Evolutionary conservation across 176 grass and related monocot species (phyloP).

Genomic region (Avena insularis): DNA sequence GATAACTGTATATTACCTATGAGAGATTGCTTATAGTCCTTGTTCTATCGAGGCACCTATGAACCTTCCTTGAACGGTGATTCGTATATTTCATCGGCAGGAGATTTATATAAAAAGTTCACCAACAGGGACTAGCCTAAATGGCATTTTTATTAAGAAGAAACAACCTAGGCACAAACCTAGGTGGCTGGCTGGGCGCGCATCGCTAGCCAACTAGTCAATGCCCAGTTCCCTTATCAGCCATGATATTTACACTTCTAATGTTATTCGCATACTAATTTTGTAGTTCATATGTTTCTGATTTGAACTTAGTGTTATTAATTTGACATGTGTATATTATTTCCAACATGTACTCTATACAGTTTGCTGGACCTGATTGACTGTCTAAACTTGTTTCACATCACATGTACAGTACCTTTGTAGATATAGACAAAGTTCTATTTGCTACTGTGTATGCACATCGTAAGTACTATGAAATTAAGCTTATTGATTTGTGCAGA

Average conservation of each 20-base stretch:
- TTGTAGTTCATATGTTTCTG: slow-evolving; percentile 2
- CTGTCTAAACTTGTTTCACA: no score
- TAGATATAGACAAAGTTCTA: background rate
- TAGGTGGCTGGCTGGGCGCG: background rate
- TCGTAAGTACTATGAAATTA: slow-evolving; percentile 11
- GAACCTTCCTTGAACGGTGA: slow-evolving; percentile 6
- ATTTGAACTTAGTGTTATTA: slow-evolving; percentile 14
- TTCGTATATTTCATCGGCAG: background rate
- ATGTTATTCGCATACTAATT: background rate
- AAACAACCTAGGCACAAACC: background rate
- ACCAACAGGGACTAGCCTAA: background rate
- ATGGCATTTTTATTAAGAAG: background rate
- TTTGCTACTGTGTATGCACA: background rate
- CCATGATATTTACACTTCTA: background rate
- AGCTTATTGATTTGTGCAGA: slow-evolving; percentile 52
- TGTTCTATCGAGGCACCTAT: background rate
- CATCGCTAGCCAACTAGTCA: background rate
- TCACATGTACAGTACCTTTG: background rate
- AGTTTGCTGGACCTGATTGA: background rate
- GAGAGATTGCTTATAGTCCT: background rate
- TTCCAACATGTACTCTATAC: background rate
- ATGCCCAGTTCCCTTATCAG: background rate
- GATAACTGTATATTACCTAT: background rate
- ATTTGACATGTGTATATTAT: background rate
- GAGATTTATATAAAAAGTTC: background rate